These are phyloP conservation scores for Geotrichum ghanense DNA, from an alignment of 805 yeast species.

Conservation along the genomic window DNA sequence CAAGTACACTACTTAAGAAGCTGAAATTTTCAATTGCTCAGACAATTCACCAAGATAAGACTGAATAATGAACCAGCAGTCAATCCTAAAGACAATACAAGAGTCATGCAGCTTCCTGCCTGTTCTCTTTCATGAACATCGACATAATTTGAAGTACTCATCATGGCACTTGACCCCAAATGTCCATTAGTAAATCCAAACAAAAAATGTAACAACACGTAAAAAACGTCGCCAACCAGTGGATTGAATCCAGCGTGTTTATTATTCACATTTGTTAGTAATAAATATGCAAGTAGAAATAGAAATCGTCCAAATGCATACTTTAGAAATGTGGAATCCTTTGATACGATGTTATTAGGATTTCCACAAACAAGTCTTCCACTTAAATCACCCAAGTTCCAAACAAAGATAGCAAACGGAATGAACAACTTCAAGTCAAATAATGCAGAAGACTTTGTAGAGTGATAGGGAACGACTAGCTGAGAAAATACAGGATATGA, in stretches of 20 bases:
- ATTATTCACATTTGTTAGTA: slow-evolving; percentile 14
- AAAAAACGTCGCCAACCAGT: slow-evolving; percentile 47
- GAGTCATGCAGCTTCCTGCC: slow-evolving; percentile 86
- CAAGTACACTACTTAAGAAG: background rate
- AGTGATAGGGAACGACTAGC: slow-evolving; percentile 27
- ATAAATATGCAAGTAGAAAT: slow-evolving; percentile 61
- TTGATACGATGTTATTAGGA: slow-evolving; percentile 30
- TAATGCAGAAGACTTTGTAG: background rate
- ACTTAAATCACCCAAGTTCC: slow-evolving; percentile 83
- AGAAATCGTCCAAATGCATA: slow-evolving; percentile 43
- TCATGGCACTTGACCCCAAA: slow-evolving; percentile 65
- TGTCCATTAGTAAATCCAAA: slow-evolving; percentile 91
- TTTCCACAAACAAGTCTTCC: slow-evolving; percentile 65
- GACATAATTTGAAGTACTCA: slow-evolving; percentile 54
- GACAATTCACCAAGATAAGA: slow-evolving; percentile 42
- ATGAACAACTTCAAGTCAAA: slow-evolving; percentile 35
- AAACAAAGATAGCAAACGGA: slow-evolving; percentile 68
- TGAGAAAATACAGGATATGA: slow-evolving; percentile 88
- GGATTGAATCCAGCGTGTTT: background rate
- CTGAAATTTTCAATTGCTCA: background rate
- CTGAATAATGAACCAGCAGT: slow-evolving; percentile 70
- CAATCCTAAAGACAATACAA: slow-evolving; percentile 67
- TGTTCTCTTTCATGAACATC: slow-evolving; percentile 68
- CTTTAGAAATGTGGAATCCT: slow-evolving; percentile 34
- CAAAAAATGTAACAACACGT: slow-evolving; percentile 55